Evolutionary conservation across 2,329 filamentous ascomycete genomes (phyloP).

Genomic region (Alternaria brassicae): DNA sequence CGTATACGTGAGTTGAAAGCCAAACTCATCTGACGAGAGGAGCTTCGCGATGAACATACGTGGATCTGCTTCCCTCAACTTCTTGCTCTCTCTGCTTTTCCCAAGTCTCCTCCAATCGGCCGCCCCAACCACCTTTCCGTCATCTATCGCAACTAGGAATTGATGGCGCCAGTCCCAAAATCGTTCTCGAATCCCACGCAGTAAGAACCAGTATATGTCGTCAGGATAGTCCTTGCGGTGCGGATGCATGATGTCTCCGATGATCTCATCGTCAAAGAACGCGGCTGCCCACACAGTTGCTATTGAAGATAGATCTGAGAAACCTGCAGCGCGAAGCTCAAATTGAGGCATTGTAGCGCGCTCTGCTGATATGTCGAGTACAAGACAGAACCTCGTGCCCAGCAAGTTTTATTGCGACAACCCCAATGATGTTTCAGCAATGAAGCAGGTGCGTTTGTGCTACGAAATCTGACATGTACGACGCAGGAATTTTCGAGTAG

Average conservation of each 20-base stretch:
- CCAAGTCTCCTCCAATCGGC: conserved; percentile 42
- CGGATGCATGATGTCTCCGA: conserved; percentile 45
- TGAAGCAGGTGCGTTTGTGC: neutral
- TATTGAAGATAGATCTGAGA: conserved; percentile 30
- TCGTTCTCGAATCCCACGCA: conserved; percentile 33
- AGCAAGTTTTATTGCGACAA: neutral
- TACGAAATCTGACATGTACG: neutral
- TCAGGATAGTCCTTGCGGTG: conserved; percentile 36
- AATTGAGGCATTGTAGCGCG: neutral
- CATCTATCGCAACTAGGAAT: conserved; percentile 30
- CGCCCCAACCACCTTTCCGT: conserved; percentile 29
- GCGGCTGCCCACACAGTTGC: conserved; percentile 34
- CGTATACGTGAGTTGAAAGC: neutral
- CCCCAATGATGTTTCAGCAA: neutral
- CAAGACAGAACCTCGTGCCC: too few relatives aligned
- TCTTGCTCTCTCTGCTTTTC: conserved; percentile 23
- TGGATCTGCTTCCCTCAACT: conserved; percentile 28
- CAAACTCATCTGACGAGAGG: neutral
- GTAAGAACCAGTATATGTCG: conserved; percentile 40
- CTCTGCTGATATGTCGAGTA: neutral
- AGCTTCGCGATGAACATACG: conserved; percentile 20
- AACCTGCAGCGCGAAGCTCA: conserved; percentile 19
- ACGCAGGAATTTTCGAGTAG: too few relatives aligned
- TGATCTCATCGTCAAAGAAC: conserved; percentile 45
- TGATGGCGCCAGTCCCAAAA: conserved; percentile 43